Percentiles rank a stretch among this genome's conserved stretches.
Conservation (phyloP, 768 basidiomycete genomes). For the Macrolepiota fuliginosa region DNA sequence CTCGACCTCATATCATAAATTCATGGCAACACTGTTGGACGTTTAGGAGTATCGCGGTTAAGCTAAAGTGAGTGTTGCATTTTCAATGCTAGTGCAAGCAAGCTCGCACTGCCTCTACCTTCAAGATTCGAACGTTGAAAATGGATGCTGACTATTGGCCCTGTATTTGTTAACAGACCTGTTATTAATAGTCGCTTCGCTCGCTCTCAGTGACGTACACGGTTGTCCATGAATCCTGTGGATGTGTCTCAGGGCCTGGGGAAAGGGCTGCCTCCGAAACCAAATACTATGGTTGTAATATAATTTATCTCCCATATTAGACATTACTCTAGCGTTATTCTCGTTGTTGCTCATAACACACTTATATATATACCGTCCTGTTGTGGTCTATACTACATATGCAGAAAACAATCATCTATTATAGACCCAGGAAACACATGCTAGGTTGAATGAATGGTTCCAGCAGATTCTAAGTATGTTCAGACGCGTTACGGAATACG, state of each 20-base stretch:
- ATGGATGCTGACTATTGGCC: not conserved
- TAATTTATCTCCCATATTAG: too few species aligned
- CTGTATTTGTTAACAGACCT: not conserved
- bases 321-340: too few species aligned
- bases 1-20: not conserved
- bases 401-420: too few species aligned
- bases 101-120: not conserved
- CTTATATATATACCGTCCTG: too few species aligned
- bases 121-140: not conserved
- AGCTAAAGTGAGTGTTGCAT: slow-evolving; percentile 4
- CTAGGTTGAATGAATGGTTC: too few species aligned
- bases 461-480: too few species aligned
- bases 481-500: too few species aligned
- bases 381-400: too few species aligned
- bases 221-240: not conserved
- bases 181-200: not conserved
- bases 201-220: not conserved
- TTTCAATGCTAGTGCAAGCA: not conserved
- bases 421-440: too few species aligned
- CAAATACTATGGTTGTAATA: too few species aligned
- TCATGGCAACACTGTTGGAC: not conserved
- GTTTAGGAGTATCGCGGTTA: slow-evolving; percentile 5
- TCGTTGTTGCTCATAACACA: too few species aligned
- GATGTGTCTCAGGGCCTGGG: not conserved
- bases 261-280: not conserved